Percentiles rank a stretch among this genome's conserved stretches.
These are phyloP conservation scores for Phaeoacremonium minimum DNA, from an alignment of 2,329 filamentous ascomycete species.

Conservation along the genomic window DNA sequence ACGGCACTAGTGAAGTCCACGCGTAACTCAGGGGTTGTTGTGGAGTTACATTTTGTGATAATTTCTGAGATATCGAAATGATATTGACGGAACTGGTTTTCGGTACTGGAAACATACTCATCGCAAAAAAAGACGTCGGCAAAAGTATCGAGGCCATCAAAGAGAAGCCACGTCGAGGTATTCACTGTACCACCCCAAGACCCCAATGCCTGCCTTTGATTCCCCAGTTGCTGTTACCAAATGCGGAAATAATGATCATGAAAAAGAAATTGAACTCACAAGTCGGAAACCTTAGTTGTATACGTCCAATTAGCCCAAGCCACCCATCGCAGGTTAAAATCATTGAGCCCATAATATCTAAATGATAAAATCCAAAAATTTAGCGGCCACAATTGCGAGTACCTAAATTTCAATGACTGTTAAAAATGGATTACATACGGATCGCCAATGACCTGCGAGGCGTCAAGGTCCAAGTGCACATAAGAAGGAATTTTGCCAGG, in stretches of 20 bases:
- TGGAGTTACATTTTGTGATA: conserved; percentile 32
- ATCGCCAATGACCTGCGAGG: conserved; percentile 46
- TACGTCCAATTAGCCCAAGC: conserved; percentile 59
- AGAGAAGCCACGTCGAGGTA: conserved; percentile 48
- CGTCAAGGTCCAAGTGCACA: conserved; percentile 53
- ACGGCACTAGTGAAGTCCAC: conserved; percentile 52
- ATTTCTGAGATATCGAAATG: conserved; percentile 50
- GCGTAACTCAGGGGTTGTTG: conserved; percentile 30
- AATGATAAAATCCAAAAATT: too few species aligned
- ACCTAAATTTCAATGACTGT: too few species aligned
- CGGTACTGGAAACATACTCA: conserved; percentile 46
- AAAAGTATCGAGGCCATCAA: conserved; percentile 60
- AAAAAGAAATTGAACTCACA: conserved; percentile 27
- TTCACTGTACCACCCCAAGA: conserved; percentile 18
- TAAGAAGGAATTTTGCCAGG: conserved; percentile 53
- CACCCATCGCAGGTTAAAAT: conserved; percentile 57
- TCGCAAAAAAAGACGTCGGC: conserved; percentile 51
- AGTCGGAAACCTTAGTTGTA: conserved; percentile 41
- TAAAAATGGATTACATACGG: too few species aligned
- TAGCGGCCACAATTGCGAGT: too few species aligned
- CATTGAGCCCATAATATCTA: conserved; percentile 49
- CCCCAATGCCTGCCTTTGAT: too few species aligned
- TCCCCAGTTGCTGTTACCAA: too few species aligned
- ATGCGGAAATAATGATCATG: too few species aligned
- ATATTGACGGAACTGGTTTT: conserved; percentile 62